Conservation (phyloP, 768 basidiomycete species). For the Hygrophorus russula region DNA sequence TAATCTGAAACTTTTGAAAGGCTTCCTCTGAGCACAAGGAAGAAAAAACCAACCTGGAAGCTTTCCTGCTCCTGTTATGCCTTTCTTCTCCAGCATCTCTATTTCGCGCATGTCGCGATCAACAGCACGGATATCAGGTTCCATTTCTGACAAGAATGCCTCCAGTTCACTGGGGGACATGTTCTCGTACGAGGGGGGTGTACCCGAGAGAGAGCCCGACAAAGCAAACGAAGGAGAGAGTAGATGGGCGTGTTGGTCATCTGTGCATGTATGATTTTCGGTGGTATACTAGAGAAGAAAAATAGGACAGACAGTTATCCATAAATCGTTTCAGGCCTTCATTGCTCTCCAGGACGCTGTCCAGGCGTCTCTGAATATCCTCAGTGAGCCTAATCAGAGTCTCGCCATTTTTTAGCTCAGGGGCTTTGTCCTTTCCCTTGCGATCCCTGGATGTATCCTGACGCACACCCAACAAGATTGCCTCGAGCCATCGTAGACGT, state of each 20-base stretch:
- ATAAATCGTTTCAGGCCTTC: conserved; percentile 70
- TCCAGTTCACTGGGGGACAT: conserved; percentile 64
- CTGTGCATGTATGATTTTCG: conserved; percentile 22
- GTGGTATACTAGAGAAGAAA: conserved; percentile 3
- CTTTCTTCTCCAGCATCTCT: conserved; percentile 54
- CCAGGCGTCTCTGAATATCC: conserved; percentile 46
- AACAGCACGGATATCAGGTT: conserved; percentile 71
- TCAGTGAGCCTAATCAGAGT: conserved; percentile 49
- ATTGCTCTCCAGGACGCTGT: conserved; percentile 49
- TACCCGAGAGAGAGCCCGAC: conserved; percentile 43
- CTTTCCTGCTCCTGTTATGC: conserved; percentile 62
- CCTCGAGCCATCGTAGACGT: conserved; percentile 71
- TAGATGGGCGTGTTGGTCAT: conserved; percentile 66
- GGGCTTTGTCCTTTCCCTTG: conserved; percentile 28
- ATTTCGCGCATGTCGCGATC: conserved; percentile 79
- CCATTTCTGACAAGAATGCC: conserved; percentile 67
- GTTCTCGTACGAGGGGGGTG: conserved; percentile 43
- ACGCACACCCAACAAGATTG: conserved; percentile 56
- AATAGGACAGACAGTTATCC: conserved; percentile 45
- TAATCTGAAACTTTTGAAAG: conserved; percentile 30
- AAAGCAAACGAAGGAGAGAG: conserved; percentile 70
- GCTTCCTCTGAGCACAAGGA: not conserved
- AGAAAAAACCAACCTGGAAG: conserved; percentile 35
- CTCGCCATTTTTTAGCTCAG: conserved; percentile 35
- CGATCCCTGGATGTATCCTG: conserved; percentile 25